Evolutionary conservation across 208 protist species (phyloP), one percentile per base, ranked within the genome.

Genomic region (Trypanosoma mega): DNA sequence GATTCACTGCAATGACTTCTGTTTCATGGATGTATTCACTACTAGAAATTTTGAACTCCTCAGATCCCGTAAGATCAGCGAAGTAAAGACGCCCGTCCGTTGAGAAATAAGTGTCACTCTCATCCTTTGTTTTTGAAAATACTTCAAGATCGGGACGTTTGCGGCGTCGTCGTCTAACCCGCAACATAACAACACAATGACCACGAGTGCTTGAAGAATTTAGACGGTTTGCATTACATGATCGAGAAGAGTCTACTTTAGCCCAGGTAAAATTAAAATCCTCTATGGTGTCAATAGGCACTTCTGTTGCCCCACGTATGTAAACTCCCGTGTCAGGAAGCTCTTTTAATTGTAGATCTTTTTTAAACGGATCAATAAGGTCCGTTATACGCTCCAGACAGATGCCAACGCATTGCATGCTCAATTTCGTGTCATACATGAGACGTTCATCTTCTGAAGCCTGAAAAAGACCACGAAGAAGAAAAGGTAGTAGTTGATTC

Each of bases 61-160:
- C 96, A 33, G 68, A 88, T 26, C 95, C 96, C 0, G 96, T 96
- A 5, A 98, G 74, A 63, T 98, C 95, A 6, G 97, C 93, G 36
- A 98, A 84, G 68, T 63, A 92, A 29, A 61, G 57, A 23, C 61
- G 63, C 29, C 68, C 72, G 44, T 96, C 63, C 2, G 78, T 87
- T 12, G 97, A 67, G 6, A 41, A 18, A 29, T 29, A 36, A 43
- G 50, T 16, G 43, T 23, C 30, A 1, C 14, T 33, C 11, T 43
- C 31, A 21, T 39, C 14, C 6, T 56, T 47, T 20, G 8, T 26
- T 18, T 27, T 9, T 29, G 14, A 6, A 6, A 6, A 4, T 51
- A 30, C 46, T 18, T 5, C 8, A 51, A 29, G 30, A 12, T 27
- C 5, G 3, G 21, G 4, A 14, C 12, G 3, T 37, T 51, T 3